Evolutionary conservation across 75 land plant genomes (phyloP).

Genomic region (Pinus tabuliformis): DNA sequence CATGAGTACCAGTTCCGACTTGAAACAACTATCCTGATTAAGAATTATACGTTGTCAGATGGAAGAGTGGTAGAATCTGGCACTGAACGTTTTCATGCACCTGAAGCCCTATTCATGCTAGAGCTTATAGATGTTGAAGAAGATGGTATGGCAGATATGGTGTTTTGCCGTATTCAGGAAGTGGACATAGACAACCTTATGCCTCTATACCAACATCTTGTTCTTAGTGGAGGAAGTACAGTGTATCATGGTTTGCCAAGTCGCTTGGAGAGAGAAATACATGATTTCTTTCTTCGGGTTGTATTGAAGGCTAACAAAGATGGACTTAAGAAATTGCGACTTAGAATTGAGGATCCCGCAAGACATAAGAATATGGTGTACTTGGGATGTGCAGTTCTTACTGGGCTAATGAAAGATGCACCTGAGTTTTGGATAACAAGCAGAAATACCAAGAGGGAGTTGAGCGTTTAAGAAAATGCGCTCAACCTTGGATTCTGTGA

Average conservation of each 20-base stretch:
- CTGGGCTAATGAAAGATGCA: conserved; percentile 98
- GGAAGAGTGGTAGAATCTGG: no score
- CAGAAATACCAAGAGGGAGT: conserved; percentile 88
- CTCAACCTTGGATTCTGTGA: conserved; percentile 5
- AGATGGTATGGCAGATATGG: conserved; percentile 97
- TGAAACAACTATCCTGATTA: no score
- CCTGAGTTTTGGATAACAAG: conserved; percentile 94
- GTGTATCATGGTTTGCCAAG: conserved; percentile 99
- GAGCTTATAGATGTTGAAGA: conserved; percentile 32
- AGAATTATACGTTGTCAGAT: no score
- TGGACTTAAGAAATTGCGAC: conserved; percentile 58
- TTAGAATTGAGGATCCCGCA: conserved; percentile 96
- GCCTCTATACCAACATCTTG: conserved; percentile 95
- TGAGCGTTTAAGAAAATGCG: conserved; percentile 73
- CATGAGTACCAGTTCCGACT: no score
- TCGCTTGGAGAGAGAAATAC: conserved; percentile 1
- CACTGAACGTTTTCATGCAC: no score
- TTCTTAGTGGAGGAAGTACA: conserved; percentile 93
- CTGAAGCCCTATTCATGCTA: no score
- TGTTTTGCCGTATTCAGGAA: conserved; percentile 94
- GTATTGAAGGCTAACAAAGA: no score
- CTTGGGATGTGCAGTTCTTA: conserved; percentile 96
- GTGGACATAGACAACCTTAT: conserved; percentile 99
- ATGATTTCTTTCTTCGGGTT: no score
- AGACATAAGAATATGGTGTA: conserved; percentile 98